Conservation (phyloP, 768 basidiomycete species). For the Dioszegia hungarica region DNA sequence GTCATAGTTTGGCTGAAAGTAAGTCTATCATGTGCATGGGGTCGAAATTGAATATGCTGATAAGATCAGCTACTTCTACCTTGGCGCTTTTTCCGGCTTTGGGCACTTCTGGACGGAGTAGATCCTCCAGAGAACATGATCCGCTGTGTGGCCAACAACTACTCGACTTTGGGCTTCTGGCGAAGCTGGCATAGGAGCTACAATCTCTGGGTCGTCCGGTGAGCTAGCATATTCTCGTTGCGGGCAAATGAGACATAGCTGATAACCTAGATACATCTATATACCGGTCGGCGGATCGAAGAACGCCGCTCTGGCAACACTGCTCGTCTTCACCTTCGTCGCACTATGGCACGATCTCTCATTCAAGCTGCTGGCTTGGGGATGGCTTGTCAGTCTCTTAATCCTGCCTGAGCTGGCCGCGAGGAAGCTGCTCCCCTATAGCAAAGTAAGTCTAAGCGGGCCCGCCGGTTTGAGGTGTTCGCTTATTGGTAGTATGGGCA, state of each 20-base stretch:
- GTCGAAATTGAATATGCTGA: constrained; percentile 13
- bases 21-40: too few species aligned
- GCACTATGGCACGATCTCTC: constrained; percentile 96
- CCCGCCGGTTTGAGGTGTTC: neutral
- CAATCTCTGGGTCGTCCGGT: constrained; percentile 92
- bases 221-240: constrained; percentile 13
- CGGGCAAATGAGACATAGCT: neutral
- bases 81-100: constrained; percentile 94
- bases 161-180: constrained; percentile 90
- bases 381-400: constrained; percentile 89
- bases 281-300: constrained; percentile 77
- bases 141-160: constrained; percentile 96
- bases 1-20: constrained; percentile 96
- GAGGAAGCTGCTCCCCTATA: constrained; percentile 58
- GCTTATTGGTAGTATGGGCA: constrained; percentile 59
- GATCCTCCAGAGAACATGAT: constrained; percentile 99
- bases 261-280: constrained; percentile 73
- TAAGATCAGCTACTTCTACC: constrained; percentile 73
- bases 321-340: constrained; percentile 89
- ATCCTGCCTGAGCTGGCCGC: constrained; percentile 78
- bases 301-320: constrained; percentile 59
- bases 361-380: constrained; percentile 83
- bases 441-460: constrained; percentile 55
- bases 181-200: constrained; percentile 93
- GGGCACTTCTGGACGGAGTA: constrained; percentile 80